Base-by-base conservation (phyloP, 2,329 filamentous ascomycete species). In the Emergomyces orientalis region DNA sequence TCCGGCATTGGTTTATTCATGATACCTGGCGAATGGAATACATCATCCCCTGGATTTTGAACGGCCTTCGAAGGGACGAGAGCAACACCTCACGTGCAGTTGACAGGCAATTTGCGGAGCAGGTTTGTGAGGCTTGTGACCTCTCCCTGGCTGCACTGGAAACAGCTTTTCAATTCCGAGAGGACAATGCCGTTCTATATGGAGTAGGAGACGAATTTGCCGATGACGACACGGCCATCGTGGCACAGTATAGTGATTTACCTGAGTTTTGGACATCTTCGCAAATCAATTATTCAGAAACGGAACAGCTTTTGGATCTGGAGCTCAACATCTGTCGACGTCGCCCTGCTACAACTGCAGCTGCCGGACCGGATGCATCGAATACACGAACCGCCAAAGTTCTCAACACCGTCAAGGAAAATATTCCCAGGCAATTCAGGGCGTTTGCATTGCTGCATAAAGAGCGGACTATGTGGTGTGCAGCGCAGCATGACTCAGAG, bases 201-300 rank as follows among this genome's bases (percentile, higher is more conserved):
- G 91, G 90, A 1, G 81, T 97, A 4, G 81, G 82, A 22, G 77
- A 83, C 19, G 88, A 91, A 66, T 78, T 83, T 60, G 74, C 94
- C 39, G 80, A 85, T 58, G 79, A 87, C 56, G 79, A 87, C 66
- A 87, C 88, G 7, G 83, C 90, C 30, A 75, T 90, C 11, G 76
- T 78, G 1, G 77, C 81, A 19, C 83, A 84, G 54, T 92, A 91
- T 70, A 82, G 86, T 25, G 84, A 82, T 13, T 80, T 97, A 9
- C 84, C 88, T 0, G 86, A 90, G 64, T 89, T 92, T 54, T 99
- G 94, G 94, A 97, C 92, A 0, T 91, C 90, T 19, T 85, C 74
- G 52, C 67, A 65, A 51, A 71, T 76, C 55, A 72, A 72, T 37
- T 78, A 75, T 61, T 66, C 69, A 41, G 75, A 77, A 67, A 74